phyloP scores from a whole-genome alignment of 306 rosid genomes.

The Geum urbanum region DNA sequence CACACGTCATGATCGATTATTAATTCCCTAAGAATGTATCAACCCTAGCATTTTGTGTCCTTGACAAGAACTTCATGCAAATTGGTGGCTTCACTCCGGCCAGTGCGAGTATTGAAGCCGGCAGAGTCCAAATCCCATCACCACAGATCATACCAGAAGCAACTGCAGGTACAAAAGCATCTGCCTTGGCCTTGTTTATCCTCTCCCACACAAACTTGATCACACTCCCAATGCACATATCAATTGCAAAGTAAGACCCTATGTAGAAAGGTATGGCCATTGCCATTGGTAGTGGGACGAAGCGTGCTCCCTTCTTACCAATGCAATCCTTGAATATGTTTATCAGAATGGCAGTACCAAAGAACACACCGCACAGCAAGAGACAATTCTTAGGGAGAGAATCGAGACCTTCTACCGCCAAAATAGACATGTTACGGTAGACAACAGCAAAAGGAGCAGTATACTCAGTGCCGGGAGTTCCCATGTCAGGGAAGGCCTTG shows the following conservation, averaged over 20 bases:
- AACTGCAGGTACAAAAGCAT: constrained; percentile 38
- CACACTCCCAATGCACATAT: constrained; percentile 42
- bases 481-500: constrained; percentile 39
- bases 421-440: constrained; percentile 42
- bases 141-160: constrained; percentile 55
- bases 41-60: constrained; percentile 23
- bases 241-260: constrained; percentile 45
- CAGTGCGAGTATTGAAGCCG: constrained; percentile 39
- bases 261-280: constrained; percentile 49
- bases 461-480: constrained; percentile 25
- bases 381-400: constrained; percentile 40
- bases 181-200: constrained; percentile 36
- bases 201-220: constrained; percentile 39
- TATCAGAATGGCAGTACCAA: constrained; percentile 30
- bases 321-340: constrained; percentile 35
- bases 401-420: constrained; percentile 36
- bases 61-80: constrained; percentile 49
- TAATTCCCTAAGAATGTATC: constrained; percentile 16
- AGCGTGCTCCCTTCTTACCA: constrained; percentile 30
- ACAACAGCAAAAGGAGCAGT: constrained; percentile 40
- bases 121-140: constrained; percentile 48
- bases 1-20: not conserved
- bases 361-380: constrained; percentile 34
- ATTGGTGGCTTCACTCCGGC: constrained; percentile 42
- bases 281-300: constrained; percentile 47